These are phyloP conservation scores for Cladosporium phlei DNA, from an alignment of 2,329 filamentous ascomycete species.

Conservation along the genomic window DNA sequence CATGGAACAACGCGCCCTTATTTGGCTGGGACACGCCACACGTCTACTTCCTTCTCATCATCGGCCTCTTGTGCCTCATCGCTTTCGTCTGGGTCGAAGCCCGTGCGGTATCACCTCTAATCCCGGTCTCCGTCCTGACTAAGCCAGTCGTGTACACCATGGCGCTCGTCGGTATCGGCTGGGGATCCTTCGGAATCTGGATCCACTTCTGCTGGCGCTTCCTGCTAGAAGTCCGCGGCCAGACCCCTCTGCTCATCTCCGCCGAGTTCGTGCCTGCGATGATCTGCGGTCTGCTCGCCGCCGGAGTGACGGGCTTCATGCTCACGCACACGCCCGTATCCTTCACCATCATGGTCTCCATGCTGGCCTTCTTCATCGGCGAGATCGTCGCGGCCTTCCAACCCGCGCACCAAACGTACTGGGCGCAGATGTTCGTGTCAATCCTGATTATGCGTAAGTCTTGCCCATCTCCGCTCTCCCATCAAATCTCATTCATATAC, in stretches of 20 bases:
- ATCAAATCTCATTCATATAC: background rate
- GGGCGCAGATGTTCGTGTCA: slow-evolving; percentile 58
- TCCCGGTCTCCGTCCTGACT: slow-evolving; percentile 26
- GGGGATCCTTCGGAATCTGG: slow-evolving; percentile 35
- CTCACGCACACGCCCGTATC: slow-evolving; percentile 35
- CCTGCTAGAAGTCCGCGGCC: slow-evolving; percentile 29
- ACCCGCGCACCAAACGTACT: slow-evolving; percentile 57
- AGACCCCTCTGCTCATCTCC: slow-evolving; percentile 30
- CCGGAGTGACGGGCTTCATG: slow-evolving; percentile 34
- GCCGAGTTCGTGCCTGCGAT: slow-evolving; percentile 33
- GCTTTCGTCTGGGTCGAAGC: slow-evolving; percentile 29
- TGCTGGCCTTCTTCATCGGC: slow-evolving; percentile 40
- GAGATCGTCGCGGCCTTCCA: slow-evolving; percentile 40
- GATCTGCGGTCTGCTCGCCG: slow-evolving; percentile 33
- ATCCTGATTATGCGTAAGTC: slow-evolving; percentile 44
- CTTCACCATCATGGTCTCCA: slow-evolving; percentile 36
- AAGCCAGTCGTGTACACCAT: slow-evolving; percentile 26
- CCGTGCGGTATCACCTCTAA: slow-evolving; percentile 20
- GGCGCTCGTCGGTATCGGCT: slow-evolving; percentile 27
- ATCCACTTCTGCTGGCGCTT: slow-evolving; percentile 31
- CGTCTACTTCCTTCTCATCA: slow-evolving; percentile 27
- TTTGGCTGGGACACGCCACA: slow-evolving; percentile 29
- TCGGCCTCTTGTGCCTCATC: slow-evolving; percentile 26
- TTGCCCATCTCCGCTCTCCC: slow-evolving; percentile 25
- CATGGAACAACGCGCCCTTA: slow-evolving; percentile 31